phyloP scores from a whole-genome alignment of 78 protist genomes.

The Dictyostelium citrinum region DNA sequence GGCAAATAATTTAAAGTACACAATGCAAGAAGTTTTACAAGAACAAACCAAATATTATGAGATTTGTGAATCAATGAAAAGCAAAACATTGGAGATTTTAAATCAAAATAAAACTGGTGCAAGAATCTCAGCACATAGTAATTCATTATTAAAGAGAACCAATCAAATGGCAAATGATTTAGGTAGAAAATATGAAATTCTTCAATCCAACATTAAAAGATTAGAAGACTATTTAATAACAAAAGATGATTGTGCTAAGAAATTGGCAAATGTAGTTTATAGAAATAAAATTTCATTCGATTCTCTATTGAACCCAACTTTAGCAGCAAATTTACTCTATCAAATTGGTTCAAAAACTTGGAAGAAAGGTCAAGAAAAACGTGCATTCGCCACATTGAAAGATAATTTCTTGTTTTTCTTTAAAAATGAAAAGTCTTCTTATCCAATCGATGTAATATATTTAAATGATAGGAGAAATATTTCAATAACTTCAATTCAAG shows the following conservation, averaged over 20 bases:
- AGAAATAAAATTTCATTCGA: slow-evolving; percentile 51
- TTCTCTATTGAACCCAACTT: slow-evolving; percentile 47
- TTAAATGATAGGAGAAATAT: slow-evolving; percentile 47
- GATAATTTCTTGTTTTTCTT: slow-evolving; percentile 61
- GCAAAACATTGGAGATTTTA: slow-evolving; percentile 21
- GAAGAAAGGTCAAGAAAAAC: slow-evolving; percentile 76
- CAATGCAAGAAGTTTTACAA: slow-evolving; percentile 6
- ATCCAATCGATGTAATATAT: slow-evolving; percentile 66
- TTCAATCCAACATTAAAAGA: slow-evolving; percentile 30
- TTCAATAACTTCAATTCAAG: background rate
- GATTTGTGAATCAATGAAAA: slow-evolving; percentile 2
- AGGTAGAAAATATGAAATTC: slow-evolving; percentile 37
- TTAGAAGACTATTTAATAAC: slow-evolving; percentile 52
- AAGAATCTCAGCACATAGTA: slow-evolving; percentile 56
- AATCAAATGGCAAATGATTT: slow-evolving; percentile 74
- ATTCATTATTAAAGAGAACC: slow-evolving; percentile 46
- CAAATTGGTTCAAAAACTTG: slow-evolving; percentile 55
- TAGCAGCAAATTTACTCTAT: slow-evolving; percentile 33
- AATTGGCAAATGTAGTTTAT: slow-evolving; percentile 60
- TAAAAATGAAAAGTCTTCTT: slow-evolving; percentile 51
- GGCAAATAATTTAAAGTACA: slow-evolving; percentile 16
- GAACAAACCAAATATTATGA: slow-evolving; percentile 31
- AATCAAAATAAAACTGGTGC: slow-evolving; percentile 73
- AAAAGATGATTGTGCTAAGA: slow-evolving; percentile 75
- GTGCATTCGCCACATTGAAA: slow-evolving; percentile 40